phyloP scores from a whole-genome alignment of 371 early-diverging fungal genomes.

The Mucor irregularis region DNA sequence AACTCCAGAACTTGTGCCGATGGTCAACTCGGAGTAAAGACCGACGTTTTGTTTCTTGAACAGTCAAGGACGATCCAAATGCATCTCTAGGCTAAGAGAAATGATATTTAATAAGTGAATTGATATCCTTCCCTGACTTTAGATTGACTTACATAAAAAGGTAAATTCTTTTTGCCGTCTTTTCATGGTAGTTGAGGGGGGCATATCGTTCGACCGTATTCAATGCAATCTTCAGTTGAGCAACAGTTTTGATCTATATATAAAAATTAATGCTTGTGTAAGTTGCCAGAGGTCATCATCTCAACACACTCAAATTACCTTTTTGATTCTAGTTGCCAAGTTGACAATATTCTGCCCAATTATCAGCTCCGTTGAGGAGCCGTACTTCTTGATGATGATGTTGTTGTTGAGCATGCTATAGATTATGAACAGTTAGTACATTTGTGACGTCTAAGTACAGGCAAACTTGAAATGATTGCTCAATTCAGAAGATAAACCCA shows the following conservation, averaged over 20 bases:
- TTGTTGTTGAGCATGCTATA: conserved; percentile 6
- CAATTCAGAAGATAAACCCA: too few relatives aligned
- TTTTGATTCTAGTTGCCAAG: conserved; percentile 16
- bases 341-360: conserved; percentile 6
- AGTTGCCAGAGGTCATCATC: conserved; percentile 19
- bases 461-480: too few relatives aligned
- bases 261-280: conserved; percentile 11
- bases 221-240: too few relatives aligned
- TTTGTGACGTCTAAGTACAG: conserved; percentile 12
- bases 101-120: conserved; percentile 10
- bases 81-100: conserved; percentile 16
- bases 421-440: conserved; percentile 7
- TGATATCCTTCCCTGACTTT: too few relatives aligned
- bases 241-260: conserved; percentile 10
- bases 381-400: conserved; percentile 1
- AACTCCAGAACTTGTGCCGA: conserved; percentile 11
- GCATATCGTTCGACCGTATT: too few relatives aligned
- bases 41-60: conserved; percentile 14
- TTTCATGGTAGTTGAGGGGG: too few relatives aligned
- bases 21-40: conserved; percentile 14
- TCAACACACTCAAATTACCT: conserved; percentile 10
- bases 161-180: too few relatives aligned
- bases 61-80: too few relatives aligned
- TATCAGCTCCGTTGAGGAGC: conserved; percentile 5
- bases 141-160: too few relatives aligned